Conservation (phyloP, 495 filamentous ascomycete species). For the Hypoxylon fragiforme region DNA sequence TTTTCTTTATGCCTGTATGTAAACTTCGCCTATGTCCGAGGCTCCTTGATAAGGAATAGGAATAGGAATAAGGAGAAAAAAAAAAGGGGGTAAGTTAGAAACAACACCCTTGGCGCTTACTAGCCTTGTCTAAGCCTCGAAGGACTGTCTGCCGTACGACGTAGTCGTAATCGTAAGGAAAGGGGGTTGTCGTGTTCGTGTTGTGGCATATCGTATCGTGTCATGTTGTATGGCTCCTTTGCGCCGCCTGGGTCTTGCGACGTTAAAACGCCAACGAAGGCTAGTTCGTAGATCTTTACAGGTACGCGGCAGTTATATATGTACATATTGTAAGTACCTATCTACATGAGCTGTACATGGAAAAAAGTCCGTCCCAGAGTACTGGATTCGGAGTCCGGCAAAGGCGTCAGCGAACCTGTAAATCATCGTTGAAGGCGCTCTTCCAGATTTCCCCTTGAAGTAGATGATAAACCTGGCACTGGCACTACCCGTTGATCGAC, state of each 20-base stretch:
- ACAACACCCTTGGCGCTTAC: slow-evolving; percentile 28
- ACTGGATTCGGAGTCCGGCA: slow-evolving; percentile 25
- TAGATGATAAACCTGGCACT: slow-evolving; percentile 25
- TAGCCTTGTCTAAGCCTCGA: slow-evolving; percentile 30
- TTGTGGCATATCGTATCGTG: no score
- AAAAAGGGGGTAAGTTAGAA: slow-evolving; percentile 1
- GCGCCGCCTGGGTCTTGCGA: not conserved
- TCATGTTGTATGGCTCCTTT: no score
- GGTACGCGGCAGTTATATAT: no score
- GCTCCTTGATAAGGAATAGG: slow-evolving; percentile 21
- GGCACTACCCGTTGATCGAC: slow-evolving; percentile 25
- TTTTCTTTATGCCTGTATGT: not conserved
- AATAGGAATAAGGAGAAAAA: not conserved
- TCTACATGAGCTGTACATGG: no score
- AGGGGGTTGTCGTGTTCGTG: not conserved
- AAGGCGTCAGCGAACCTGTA: slow-evolving; percentile 6
- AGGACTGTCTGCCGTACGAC: no score
- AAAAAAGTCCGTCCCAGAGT: slow-evolving; percentile 20
- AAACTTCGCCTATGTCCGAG: slow-evolving; percentile 2
- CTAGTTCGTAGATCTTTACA: not conserved
- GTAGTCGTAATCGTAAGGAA: slow-evolving; percentile 15
- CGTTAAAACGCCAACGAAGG: not conserved
- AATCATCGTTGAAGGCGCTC: slow-evolving; percentile 3
- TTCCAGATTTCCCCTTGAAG: slow-evolving; percentile 25
- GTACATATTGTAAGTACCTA: no score